phyloP scores from a whole-genome alignment of 306 rosid species.

The Acacia acuminata region DNA sequence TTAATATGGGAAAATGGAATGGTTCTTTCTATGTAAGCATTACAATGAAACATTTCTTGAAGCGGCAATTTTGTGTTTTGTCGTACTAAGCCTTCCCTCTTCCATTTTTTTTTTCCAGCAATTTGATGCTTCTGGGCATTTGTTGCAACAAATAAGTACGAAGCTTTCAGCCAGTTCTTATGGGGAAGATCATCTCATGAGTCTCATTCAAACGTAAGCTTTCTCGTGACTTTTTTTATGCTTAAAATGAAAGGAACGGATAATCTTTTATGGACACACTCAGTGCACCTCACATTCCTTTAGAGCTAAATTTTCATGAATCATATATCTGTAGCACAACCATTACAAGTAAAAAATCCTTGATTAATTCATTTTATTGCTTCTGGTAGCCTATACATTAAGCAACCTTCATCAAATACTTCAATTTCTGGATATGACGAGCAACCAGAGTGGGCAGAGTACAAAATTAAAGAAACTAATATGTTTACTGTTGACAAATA shows the following conservation, averaged over 20 bases:
- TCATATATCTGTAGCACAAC: neutral
- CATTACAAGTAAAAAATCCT: neutral
- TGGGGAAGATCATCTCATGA: constrained; percentile 91
- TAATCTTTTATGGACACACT: neutral
- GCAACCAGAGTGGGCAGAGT: constrained; percentile 87
- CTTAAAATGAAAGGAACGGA: neutral
- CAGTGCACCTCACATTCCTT: neutral
- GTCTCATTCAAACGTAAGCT: constrained; percentile 91
- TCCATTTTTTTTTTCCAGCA: constrained; percentile 44
- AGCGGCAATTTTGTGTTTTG: neutral
- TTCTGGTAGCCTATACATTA: constrained; percentile 69
- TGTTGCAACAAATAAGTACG: constrained; percentile 73
- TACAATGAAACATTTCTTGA: neutral
- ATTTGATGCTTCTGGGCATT: constrained; percentile 79
- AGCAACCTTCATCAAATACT: constrained; percentile 70
- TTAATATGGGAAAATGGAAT: constrained; percentile 80
- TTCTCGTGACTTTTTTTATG: neutral
- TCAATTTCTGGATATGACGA: constrained; percentile 54
- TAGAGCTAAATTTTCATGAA: neutral
- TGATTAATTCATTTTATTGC: neutral
- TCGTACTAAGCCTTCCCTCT: neutral
- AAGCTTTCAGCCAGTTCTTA: constrained; percentile 88
- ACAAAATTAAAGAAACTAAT: constrained; percentile 93
- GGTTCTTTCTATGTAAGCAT: constrained; percentile 83
- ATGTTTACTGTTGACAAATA: constrained; percentile 92